Evolutionary conservation across 129 eudicot genomes (phyloP).

Genomic region (Flaveria linearis): DNA sequence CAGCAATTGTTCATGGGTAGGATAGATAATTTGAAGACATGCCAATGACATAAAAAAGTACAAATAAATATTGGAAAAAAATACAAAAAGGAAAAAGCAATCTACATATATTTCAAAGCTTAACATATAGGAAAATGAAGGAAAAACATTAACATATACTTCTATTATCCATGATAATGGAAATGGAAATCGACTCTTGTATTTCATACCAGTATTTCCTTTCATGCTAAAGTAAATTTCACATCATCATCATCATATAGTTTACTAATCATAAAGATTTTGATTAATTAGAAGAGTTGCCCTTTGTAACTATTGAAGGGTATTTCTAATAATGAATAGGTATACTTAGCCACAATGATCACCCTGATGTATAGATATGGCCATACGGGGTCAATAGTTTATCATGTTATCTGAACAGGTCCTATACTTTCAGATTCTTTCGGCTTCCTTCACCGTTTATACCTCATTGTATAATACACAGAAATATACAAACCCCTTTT

Average conservation of each 20-base stretch:
- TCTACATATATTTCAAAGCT: not conserved
- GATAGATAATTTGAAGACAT: not conserved
- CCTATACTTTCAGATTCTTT: too few species aligned
- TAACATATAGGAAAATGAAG: not conserved
- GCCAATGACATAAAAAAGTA: conserved; percentile 3
- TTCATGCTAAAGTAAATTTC: not conserved
- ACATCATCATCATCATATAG: not conserved
- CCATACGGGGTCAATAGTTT: too few species aligned
- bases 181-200: not conserved
- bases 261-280: too few species aligned
- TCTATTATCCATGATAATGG: not conserved
- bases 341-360: too few species aligned
- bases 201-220: not conserved
- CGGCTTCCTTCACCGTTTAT: too few species aligned
- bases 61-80: not conserved
- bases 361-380: too few species aligned
- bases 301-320: not conserved
- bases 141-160: not conserved
- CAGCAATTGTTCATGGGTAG: not conserved
- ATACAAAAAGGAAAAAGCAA: not conserved
- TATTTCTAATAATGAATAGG: not conserved
- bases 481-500: too few species aligned
- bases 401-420: too few species aligned
- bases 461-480: too few species aligned
- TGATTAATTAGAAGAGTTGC: too few species aligned